phyloP scores from a whole-genome alignment of 495 filamentous ascomycete species.

The Neurospora discreta region DNA sequence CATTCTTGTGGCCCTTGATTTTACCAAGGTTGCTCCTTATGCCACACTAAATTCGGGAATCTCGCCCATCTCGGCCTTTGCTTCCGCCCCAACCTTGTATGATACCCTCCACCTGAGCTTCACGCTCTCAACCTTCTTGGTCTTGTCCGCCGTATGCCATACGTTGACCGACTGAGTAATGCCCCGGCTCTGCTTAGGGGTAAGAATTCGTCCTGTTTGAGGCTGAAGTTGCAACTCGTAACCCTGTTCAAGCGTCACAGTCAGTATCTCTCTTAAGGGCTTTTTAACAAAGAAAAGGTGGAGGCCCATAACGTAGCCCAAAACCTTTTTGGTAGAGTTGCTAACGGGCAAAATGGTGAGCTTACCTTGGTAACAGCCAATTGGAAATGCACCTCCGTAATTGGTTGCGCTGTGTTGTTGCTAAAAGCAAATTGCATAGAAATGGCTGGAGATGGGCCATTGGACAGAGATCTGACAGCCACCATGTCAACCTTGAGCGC shows the following conservation, averaged over 20 bases:
- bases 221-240: slow-evolving; percentile 73
- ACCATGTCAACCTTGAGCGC: slow-evolving; percentile 41
- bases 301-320: neutral
- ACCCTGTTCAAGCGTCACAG: slow-evolving; percentile 35
- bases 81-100: slow-evolving; percentile 57
- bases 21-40: neutral
- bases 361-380: slow-evolving; percentile 85
- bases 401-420: slow-evolving; percentile 57
- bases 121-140: slow-evolving; percentile 59
- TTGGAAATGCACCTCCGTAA: slow-evolving; percentile 79
- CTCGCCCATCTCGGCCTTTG: slow-evolving; percentile 71
- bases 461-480: slow-evolving; percentile 29
- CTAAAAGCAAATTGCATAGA: slow-evolving; percentile 62
- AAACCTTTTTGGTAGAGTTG: neutral
- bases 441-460: slow-evolving; percentile 39
- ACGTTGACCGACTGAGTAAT: slow-evolving; percentile 77
- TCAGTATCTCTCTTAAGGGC: neutral
- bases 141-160: slow-evolving; percentile 50
- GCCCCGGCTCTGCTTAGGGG: slow-evolving; percentile 60
- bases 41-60: slow-evolving; percentile 73
- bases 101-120: slow-evolving; percentile 82
- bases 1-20: neutral
- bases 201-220: slow-evolving; percentile 66
- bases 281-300: neutral
- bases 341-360: neutral